phyloP scores from a whole-genome alignment of 1,284 basidiomycete species.

The Malassezia sympodialis region DNA sequence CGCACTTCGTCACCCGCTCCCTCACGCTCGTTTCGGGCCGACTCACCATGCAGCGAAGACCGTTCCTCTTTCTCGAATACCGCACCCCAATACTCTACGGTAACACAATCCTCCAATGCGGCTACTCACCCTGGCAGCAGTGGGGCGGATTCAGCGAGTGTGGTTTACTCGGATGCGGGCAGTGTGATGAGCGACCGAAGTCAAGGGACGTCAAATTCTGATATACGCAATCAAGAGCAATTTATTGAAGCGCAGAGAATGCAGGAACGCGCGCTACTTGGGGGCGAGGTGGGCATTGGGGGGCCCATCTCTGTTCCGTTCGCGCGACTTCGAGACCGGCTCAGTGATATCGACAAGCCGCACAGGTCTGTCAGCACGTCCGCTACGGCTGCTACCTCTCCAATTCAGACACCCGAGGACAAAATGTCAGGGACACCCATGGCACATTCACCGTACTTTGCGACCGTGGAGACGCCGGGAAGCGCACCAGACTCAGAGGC shows the following conservation, averaged over 20 bases:
- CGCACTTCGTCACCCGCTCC: neutral
- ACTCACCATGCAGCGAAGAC: slow-evolving; percentile 20
- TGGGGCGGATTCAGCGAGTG: neutral
- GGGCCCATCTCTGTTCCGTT: slow-evolving; percentile 12
- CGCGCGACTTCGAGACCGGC: neutral
- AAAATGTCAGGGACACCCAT: neutral
- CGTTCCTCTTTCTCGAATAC: slow-evolving; percentile 18
- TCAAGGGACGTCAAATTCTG: slow-evolving; percentile 17
- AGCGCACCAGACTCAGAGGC: neutral
- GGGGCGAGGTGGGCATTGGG: slow-evolving; percentile 38
- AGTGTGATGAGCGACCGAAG: slow-evolving; percentile 24
- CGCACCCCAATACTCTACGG: slow-evolving; percentile 17
- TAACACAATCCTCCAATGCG: slow-evolving; percentile 18
- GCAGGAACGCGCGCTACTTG: slow-evolving; percentile 34
- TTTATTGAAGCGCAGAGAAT: slow-evolving; percentile 38
- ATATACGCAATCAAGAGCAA: slow-evolving; percentile 25
- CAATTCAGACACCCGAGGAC: neutral
- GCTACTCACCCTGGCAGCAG: neutral
- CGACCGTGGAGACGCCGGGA: neutral
- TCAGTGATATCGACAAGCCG: neutral
- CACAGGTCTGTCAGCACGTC: slow-evolving; percentile 5
- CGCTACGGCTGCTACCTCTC: slow-evolving; percentile 7
- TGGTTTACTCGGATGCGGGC: slow-evolving; percentile 33
- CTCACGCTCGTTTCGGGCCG: neutral
- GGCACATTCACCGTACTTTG: neutral